Percentiles rank a stretch among this genome's conserved stretches.
These are phyloP conservation scores for Colletotrichum sansevieriae DNA, from an alignment of 2,329 filamentous ascomycete species.

Conservation along the genomic window DNA sequence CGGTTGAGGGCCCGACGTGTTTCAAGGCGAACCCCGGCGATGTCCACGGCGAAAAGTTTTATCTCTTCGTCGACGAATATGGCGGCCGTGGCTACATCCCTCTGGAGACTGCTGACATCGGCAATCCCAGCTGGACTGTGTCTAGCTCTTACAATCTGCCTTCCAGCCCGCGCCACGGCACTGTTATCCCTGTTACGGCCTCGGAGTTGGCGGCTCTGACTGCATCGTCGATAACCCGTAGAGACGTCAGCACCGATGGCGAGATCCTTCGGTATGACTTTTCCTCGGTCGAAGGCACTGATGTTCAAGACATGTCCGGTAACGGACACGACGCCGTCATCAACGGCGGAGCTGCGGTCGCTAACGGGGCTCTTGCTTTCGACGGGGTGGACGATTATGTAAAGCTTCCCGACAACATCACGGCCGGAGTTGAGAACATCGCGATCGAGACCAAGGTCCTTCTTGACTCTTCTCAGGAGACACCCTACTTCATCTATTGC, in stretches of 20 bases:
- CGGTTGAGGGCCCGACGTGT: slow-evolving; percentile 64
- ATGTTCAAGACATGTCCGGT: slow-evolving; percentile 43
- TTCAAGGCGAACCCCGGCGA: slow-evolving; percentile 65
- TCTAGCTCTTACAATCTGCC: slow-evolving; percentile 61
- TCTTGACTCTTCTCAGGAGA: slow-evolving; percentile 42
- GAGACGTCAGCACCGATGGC: slow-evolving; percentile 37
- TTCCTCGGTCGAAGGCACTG: slow-evolving; percentile 23
- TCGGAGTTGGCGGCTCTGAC: slow-evolving; percentile 55
- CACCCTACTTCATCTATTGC: slow-evolving; percentile 46
- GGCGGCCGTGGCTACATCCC: slow-evolving; percentile 65
- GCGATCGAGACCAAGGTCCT: slow-evolving; percentile 43
- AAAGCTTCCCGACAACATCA: slow-evolving; percentile 44
- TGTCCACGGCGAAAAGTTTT: slow-evolving; percentile 65
- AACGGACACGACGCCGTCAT: slow-evolving; percentile 43
- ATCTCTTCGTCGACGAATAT: slow-evolving; percentile 69
- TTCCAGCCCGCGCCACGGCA: slow-evolving; percentile 64
- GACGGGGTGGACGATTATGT: slow-evolving; percentile 46
- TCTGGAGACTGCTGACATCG: slow-evolving; percentile 63
- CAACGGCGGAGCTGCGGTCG: slow-evolving; percentile 41
- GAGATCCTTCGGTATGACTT: slow-evolving; percentile 45
- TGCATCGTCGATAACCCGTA: slow-evolving; percentile 23
- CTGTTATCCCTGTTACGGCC: slow-evolving; percentile 64
- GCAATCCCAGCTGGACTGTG: slow-evolving; percentile 62
- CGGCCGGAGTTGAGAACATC: slow-evolving; percentile 41
- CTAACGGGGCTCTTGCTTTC: slow-evolving; percentile 41